Evolutionary conservation across 805 yeast species (phyloP), one percentile per base, ranked within the genome.

Genomic region (Tetrapisispora iriomotensis): DNA sequence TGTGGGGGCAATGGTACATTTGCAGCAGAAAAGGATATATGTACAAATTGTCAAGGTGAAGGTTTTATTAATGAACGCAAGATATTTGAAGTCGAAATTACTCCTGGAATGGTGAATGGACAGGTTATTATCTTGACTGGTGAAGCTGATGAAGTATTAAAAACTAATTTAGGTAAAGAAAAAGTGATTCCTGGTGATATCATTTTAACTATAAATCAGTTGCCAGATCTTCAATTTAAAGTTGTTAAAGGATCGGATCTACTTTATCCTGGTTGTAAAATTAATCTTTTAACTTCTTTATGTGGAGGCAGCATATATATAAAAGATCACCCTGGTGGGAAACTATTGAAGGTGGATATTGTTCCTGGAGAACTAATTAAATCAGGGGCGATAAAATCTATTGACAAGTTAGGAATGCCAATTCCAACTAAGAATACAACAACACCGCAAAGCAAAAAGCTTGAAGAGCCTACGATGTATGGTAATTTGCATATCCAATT

Each of bases 401-500:
- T 55, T 6, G 54, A 52, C 24, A 43, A 37, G 14, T 54, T 69
- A 15, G 88, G 88, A 6, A 79, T 79, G 85, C 87, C 88, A 12
- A 64, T 70, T 10, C 10, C 25, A 23, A 23, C 8, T n/a, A 8
- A 26, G n/a, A 12, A 10, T 23, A 23, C 7, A 8, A 8, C 25
- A 23, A 23, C 9, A 7, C 10, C 25, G 7, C 15, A 5, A 33
- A 30, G 22, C 15, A 31, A 21, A 10, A 24, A 2, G 4, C 9
- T 8, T 23, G 25, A 23, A 10, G 10, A 15, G 9, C 6, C 22
- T 5, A 19, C 17, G 14, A 23, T n/a, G 21, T 53, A 36, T 42
- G 87, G 88, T 41, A 68, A 79, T 60, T 61, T 81, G 49, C 67
- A 76, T 32, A 61, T 81, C 44, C 70, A 71, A 47, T 80, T 81